Base-by-base conservation (phyloP, 768 basidiomycete genomes). In the Psilocybe cyanescens region DNA sequence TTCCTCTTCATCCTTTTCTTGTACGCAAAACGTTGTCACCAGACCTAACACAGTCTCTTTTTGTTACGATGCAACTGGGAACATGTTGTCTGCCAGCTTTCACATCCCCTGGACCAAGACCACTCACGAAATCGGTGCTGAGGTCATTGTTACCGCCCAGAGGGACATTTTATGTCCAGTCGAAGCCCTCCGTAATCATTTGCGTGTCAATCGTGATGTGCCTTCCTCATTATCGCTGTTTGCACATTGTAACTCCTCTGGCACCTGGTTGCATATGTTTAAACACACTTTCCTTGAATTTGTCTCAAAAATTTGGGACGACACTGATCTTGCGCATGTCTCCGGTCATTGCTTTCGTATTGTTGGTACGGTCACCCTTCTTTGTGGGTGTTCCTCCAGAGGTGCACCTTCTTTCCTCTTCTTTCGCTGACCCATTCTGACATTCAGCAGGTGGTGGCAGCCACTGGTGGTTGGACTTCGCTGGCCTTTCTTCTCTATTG, bases 31-130 rank as follows among this genome's bases (percentile, higher is more conserved):
- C 2, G 11, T 37, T 41, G 54, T 28, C 37, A 19, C 33, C 28
- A 19, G 35, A 7, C 8, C 11, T 14, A 29, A n/a, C 33, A 35
- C 51, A 0, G 45, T 12, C n/a, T 2, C 28, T 19, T 19, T 19
- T 19, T 19, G 19, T 19, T 19, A 19, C 19, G 1, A 19, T 19
- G 19, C 19, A 19, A 19, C 19, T 19, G 19, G 19, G 19, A 19
- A 19, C 19, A 19, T 19, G 19, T 19, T 19, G 8, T 67, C 66
- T 17, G 41, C 60, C 16, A 44, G 58, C 24, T 58, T 76, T 35
- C 61, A 61, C 54, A 68, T 77, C 16, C 76, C 75, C 0, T 76
- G 72, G 72, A 73, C 74, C 0, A 76, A 77, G 59, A 68, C 73
- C 4, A 71, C 72, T 2, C 60, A 60, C 41, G 63, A 60, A 47